Conservation (phyloP, 2,329 filamentous ascomycete species). For the Sporothrix sp. region DNA sequence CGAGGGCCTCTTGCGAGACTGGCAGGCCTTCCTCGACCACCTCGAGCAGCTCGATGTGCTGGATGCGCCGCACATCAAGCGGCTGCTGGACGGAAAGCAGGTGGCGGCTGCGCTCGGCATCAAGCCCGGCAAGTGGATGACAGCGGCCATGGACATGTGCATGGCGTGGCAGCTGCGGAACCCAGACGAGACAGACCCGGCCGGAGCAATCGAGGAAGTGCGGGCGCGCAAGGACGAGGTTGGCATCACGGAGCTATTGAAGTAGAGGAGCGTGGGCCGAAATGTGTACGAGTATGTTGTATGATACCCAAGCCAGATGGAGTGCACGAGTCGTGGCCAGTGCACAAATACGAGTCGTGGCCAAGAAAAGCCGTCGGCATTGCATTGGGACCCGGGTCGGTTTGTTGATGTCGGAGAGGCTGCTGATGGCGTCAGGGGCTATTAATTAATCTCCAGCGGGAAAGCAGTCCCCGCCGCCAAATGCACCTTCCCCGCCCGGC, state of each 20-base stretch:
- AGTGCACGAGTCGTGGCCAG: too few species aligned
- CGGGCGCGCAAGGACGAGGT: conserved; percentile 41
- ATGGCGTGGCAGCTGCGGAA: conserved; percentile 85
- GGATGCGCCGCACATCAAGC: conserved; percentile 48
- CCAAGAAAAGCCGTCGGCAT: too few species aligned
- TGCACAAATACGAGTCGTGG: too few species aligned
- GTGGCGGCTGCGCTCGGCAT: conserved; percentile 58
- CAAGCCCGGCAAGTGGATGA: conserved; percentile 80
- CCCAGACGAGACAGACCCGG: conserved; percentile 51
- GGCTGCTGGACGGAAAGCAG: conserved; percentile 64
- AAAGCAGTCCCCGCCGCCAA: not conserved
- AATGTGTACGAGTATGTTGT: not conserved
- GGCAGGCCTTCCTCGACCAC: conserved; percentile 48
- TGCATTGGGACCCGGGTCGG: too few species aligned
- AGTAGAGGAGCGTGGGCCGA: not conserved
- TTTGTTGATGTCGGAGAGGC: too few species aligned
- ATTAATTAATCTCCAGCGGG: not conserved
- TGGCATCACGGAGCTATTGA: conserved; percentile 26
- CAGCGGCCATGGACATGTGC: conserved; percentile 65
- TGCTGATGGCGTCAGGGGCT: too few species aligned
- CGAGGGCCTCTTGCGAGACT: conserved; percentile 36
- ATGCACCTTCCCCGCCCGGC: not conserved
- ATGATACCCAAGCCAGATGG: not conserved
- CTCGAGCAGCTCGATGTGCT: conserved; percentile 45
- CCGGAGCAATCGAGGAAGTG: conserved; percentile 52